A percentile compares a stretch with the other conserved stretches of the same genome.
These are phyloP conservation scores for Aspergillus baeticus DNA, from an alignment of 495 filamentous ascomycete genomes.

Conservation along the genomic window DNA sequence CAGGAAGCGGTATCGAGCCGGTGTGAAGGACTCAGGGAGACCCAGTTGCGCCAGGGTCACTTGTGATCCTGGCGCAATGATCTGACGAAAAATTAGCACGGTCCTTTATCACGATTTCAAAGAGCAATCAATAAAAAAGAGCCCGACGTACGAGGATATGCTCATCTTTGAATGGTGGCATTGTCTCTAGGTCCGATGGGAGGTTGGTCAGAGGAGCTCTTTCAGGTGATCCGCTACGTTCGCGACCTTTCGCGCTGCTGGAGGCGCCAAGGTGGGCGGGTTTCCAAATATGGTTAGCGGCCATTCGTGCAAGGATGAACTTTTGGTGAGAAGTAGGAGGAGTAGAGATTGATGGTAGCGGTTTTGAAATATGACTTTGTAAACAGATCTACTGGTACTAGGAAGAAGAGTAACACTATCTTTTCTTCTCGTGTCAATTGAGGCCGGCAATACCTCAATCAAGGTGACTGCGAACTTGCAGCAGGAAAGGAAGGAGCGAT, in stretches of 20 bases:
- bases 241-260: conserved; percentile 15
- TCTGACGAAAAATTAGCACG: conserved; percentile 38
- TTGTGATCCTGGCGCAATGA: conserved; percentile 93
- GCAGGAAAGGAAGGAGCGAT: too few relatives aligned
- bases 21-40: conserved; percentile 86
- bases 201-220: not conserved
- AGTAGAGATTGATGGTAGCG: too few relatives aligned
- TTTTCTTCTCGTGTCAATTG: too few relatives aligned
- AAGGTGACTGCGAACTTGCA: too few relatives aligned
- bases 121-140: not conserved
- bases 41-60: conserved; percentile 93
- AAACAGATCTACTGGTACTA: too few relatives aligned
- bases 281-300: too few relatives aligned
- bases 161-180: conserved; percentile 78
- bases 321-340: too few relatives aligned
- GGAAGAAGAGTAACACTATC: too few relatives aligned
- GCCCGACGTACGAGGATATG: conserved; percentile 60
- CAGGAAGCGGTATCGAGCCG: conserved; percentile 73
- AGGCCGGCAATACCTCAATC: not conserved
- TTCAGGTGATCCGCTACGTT: conserved; percentile 1
- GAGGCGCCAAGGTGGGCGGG: too few relatives aligned
- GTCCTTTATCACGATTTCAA: not conserved
- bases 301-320: too few relatives aligned
- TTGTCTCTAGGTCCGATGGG: conserved; percentile 26
- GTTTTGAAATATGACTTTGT: too few relatives aligned